Conservation (phyloP, 345 rosid species). For the Leavenworthia alabamica region DNA sequence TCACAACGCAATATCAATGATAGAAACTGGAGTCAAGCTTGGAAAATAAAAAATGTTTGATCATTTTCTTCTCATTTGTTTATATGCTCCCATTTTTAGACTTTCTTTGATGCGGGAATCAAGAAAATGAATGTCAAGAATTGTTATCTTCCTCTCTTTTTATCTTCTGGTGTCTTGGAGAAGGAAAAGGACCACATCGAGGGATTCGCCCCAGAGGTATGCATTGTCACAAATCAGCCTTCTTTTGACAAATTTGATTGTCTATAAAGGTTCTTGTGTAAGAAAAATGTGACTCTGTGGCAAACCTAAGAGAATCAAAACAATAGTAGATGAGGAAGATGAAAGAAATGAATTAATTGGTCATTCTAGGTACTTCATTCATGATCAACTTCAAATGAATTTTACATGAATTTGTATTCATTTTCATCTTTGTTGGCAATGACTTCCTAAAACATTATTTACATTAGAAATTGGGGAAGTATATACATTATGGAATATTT, state of each 20-base stretch:
- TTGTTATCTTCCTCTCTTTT: constrained; percentile 96
- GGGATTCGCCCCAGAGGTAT: constrained; percentile 97
- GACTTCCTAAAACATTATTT: constrained; percentile 99
- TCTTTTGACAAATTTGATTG: constrained; percentile 8
- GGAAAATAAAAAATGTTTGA: neutral
- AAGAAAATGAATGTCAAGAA: constrained; percentile 89
- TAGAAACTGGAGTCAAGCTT: neutral
- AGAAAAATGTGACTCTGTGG: too few relatives aligned
- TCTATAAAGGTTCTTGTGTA: constrained; percentile 86
- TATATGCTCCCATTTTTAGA: constrained; percentile 35
- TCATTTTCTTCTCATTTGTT: neutral
- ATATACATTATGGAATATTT: constrained; percentile 9
- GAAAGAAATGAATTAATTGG: too few relatives aligned
- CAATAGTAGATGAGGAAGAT: too few relatives aligned
- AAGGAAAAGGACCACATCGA: constrained; percentile 94
- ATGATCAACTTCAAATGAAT: constrained; percentile 70
- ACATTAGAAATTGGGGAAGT: constrained; percentile 98
- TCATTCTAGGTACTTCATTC: constrained; percentile 75
- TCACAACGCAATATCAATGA: neutral
- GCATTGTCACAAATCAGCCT: neutral
- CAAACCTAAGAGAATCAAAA: too few relatives aligned
- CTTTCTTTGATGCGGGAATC: constrained; percentile 82
- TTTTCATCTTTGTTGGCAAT: constrained; percentile 98
- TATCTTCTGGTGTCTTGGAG: constrained; percentile 71
- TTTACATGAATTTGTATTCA: constrained; percentile 93